Conservation (phyloP, 106 monocot genomes). For the Iris macrosiphon region DNA sequence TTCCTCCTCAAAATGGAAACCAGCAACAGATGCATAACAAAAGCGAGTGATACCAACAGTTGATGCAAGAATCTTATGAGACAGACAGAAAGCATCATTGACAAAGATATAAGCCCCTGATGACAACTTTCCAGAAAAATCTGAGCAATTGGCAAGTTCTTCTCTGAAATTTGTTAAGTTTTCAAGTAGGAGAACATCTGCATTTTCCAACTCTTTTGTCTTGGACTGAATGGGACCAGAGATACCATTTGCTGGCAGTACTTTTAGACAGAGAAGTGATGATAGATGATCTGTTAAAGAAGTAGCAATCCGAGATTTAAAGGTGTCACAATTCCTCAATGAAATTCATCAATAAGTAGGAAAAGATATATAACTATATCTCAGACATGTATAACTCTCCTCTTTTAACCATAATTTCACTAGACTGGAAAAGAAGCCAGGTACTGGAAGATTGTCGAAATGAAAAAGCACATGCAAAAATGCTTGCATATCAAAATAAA, state of each 20-base stretch:
- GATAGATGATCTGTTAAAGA: conserved; percentile 62
- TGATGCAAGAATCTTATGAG: conserved; percentile 91
- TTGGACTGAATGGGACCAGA: conserved; percentile 16
- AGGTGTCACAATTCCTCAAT: neutral
- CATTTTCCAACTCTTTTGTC: conserved; percentile 14
- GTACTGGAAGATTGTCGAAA: neutral
- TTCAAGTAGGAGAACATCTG: conserved; percentile 67
- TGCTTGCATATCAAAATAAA: too few relatives aligned
- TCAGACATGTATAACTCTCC: neutral
- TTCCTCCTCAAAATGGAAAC: conserved; percentile 88
- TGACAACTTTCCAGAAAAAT: conserved; percentile 65
- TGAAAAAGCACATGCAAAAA: neutral
- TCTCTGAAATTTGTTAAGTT: conserved; percentile 64
- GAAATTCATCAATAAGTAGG: neutral
- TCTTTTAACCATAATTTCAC: neutral
- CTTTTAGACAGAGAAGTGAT: conserved; percentile 63
- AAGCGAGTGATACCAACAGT: conserved; percentile 78
- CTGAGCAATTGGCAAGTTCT: conserved; percentile 66
- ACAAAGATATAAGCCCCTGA: conserved; percentile 64
- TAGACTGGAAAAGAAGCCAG: neutral
- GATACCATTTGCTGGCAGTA: conserved; percentile 33
- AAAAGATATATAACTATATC: too few relatives aligned
- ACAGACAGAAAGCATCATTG: conserved; percentile 75
- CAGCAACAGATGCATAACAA: conserved; percentile 83
- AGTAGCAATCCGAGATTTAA: neutral